Percentiles rank a stretch among this genome's conserved stretches.
Evolutionary conservation across 148 eudicot species (phyloP).

Genomic region (Spergularia marina): DNA sequence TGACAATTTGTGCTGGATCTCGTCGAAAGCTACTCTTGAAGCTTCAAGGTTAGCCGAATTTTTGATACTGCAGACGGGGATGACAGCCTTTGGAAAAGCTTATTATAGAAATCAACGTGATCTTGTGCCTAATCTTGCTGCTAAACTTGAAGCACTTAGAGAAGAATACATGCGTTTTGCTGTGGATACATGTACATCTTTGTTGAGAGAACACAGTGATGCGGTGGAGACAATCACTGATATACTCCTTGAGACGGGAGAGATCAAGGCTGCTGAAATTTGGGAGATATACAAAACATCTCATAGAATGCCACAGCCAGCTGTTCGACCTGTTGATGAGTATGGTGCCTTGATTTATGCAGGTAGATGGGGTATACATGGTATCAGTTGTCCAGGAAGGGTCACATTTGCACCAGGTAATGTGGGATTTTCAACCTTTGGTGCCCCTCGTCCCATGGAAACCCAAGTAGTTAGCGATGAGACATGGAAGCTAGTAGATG

Average conservation of each 20-base stretch:
- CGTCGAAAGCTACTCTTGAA: slow-evolving; percentile 72
- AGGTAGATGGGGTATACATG: slow-evolving; percentile 89
- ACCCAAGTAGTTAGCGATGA: slow-evolving; percentile 77
- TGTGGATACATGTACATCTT: slow-evolving; percentile 61
- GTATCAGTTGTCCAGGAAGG: slow-evolving; percentile 83
- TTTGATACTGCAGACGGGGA: slow-evolving; percentile 78
- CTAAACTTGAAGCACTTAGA: slow-evolving; percentile 86
- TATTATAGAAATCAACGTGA: slow-evolving; percentile 66
- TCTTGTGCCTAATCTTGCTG: slow-evolving; percentile 82
- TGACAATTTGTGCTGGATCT: slow-evolving; percentile 89
- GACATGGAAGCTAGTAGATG: slow-evolving; percentile 79
- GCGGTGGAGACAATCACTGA: slow-evolving; percentile 85
- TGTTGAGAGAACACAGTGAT: slow-evolving; percentile 56
- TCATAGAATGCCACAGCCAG: slow-evolving; percentile 67
- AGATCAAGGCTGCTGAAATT: slow-evolving; percentile 69
- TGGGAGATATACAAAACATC: slow-evolving; percentile 62
- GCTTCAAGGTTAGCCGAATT: slow-evolving; percentile 72
- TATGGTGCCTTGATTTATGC: slow-evolving; percentile 76
- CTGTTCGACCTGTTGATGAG: slow-evolving; percentile 61
- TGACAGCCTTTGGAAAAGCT: slow-evolving; percentile 94
- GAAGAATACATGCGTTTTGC: slow-evolving; percentile 90
- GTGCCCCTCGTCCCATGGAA: slow-evolving; percentile 91
- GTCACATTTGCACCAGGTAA: slow-evolving; percentile 92
- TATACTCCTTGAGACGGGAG: slow-evolving; percentile 68
- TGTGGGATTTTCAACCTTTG: slow-evolving; percentile 84